Evolutionary conservation across 495 filamentous ascomycete species (phyloP).

Genomic region (Tuber melanosporum): DNA sequence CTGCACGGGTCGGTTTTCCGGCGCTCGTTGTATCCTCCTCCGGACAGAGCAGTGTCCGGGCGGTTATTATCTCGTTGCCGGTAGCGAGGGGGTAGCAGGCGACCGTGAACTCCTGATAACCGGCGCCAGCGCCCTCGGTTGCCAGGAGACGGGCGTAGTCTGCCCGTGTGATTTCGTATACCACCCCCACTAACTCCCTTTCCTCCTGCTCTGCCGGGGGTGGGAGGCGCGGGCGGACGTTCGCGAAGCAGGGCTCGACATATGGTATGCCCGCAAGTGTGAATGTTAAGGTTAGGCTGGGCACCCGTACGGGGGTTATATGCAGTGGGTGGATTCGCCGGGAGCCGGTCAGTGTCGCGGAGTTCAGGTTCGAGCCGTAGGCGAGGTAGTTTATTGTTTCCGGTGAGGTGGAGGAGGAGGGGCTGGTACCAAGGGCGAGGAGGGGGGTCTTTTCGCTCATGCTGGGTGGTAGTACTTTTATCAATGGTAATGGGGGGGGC

Average conservation of each 20-base stretch:
- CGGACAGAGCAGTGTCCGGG: conserved; percentile 40
- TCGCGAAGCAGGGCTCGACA: conserved; percentile 85
- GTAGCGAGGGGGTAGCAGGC: conserved; percentile 51
- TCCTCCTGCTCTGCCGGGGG: conserved; percentile 21
- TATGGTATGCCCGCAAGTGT: conserved; percentile 83
- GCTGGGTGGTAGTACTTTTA: neutral
- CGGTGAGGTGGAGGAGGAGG: neutral
- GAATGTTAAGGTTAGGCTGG: conserved; percentile 69
- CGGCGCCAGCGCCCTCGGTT: conserved; percentile 77
- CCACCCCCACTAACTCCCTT: conserved; percentile 67
- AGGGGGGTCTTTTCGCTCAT: neutral
- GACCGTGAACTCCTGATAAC: conserved; percentile 77
- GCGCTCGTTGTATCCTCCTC: neutral
- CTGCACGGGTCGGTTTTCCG: neutral
- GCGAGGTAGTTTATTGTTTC: conserved; percentile 61
- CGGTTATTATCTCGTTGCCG: conserved; percentile 35
- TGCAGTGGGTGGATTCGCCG: conserved; percentile 75
- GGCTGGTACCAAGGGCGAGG: neutral
- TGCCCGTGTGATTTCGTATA: conserved; percentile 77
- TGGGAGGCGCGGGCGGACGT: conserved; percentile 48
- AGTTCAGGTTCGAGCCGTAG: conserved; percentile 83
- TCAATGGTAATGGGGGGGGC: neutral
- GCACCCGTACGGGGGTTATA: conserved; percentile 70
- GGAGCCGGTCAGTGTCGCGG: conserved; percentile 64
- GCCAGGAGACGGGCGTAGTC: conserved; percentile 84